Evolutionary conservation across 257 asterid species (phyloP).

Genomic region (Lithospermum erythrorhizon): DNA sequence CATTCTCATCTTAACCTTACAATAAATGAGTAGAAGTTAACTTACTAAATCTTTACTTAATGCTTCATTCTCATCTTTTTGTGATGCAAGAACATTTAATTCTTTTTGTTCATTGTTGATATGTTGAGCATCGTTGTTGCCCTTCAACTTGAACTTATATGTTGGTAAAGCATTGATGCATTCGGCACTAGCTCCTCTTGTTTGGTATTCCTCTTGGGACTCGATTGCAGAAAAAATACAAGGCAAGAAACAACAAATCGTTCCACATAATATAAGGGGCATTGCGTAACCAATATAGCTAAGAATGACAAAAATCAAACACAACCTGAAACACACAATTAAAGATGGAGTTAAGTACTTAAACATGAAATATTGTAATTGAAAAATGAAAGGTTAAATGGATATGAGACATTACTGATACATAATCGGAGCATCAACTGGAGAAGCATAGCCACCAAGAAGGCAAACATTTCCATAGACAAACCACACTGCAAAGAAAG

Average conservation of each 20-base stretch:
- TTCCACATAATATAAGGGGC: constrained; percentile 2
- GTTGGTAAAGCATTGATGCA: not conserved
- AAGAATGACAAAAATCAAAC: not conserved
- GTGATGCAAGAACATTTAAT: not conserved
- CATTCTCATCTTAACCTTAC: too few species aligned
- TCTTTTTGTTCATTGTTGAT: not conserved
- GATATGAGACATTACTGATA: not conserved
- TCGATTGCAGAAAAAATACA: not conserved
- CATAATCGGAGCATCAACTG: not conserved
- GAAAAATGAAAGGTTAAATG: not conserved
- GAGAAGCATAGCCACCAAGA: not conserved
- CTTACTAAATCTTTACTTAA: not conserved
- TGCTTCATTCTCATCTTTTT: not conserved
- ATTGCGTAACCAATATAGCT: constrained; percentile 2
- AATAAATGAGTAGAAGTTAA: too few species aligned
- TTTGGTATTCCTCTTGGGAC: not conserved
- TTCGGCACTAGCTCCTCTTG: not conserved
- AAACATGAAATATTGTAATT: not conserved
- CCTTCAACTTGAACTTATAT: not conserved
- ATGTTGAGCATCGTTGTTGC: not conserved
- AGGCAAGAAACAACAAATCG: constrained; percentile 4
- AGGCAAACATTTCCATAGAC: not conserved
- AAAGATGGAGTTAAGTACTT: not conserved
- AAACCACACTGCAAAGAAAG: constrained; percentile 1
- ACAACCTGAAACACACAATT: not conserved